phyloP scores from a whole-genome alignment of 2,329 filamentous ascomycete species.

The Fusarium sp. region DNA sequence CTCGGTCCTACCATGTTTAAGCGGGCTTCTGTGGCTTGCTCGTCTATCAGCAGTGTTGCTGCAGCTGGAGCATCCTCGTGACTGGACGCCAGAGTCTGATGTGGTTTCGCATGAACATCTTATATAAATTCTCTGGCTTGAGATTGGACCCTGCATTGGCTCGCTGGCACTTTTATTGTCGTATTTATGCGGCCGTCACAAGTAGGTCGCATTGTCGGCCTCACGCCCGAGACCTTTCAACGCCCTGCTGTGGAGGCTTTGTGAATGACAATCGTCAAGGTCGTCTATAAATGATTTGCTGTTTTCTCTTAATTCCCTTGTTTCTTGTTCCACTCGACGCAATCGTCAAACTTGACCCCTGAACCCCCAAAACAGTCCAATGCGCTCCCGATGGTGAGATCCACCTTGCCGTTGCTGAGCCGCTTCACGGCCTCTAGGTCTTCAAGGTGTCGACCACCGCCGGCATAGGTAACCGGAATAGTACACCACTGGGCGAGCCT shows the following conservation, averaged over 20 bases:
- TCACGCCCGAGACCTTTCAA: conserved; percentile 3
- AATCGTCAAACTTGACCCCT: conserved; percentile 89
- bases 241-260: conserved; percentile 1
- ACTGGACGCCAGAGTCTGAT: background rate
- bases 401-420: conserved; percentile 84
- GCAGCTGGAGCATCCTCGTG: background rate
- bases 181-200: conserved; percentile 17
- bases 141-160: conserved; percentile 27
- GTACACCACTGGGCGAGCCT: conserved; percentile 86
- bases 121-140: background rate
- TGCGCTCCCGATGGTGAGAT: conserved; percentile 96
- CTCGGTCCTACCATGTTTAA: background rate
- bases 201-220: conserved; percentile 18
- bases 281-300: conserved; percentile 7
- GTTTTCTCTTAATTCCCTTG: conserved; percentile 47
- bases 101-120: background rate
- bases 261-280: background rate
- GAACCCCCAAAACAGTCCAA: conserved; percentile 94
- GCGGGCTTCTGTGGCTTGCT: background rate
- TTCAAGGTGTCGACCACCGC: conserved; percentile 84
- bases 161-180: conserved; percentile 7
- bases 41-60: background rate
- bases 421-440: conserved; percentile 86
- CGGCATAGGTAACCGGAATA: conserved; percentile 96
- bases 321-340: conserved; percentile 83